Conservation (phyloP, 257 asterid genomes). For the Petrea volubilis region DNA sequence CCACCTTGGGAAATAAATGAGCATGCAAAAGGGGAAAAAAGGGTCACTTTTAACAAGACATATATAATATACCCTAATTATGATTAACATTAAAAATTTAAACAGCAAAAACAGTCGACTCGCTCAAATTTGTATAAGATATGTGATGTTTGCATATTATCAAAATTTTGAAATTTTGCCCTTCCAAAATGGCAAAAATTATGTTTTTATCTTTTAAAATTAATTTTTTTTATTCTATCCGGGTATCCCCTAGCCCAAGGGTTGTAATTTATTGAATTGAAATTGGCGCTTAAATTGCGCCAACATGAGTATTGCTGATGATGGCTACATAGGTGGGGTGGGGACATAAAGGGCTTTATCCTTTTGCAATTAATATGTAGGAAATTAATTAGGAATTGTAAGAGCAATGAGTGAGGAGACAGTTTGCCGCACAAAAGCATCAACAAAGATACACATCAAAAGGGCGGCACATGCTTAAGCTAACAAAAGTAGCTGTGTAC, state of each 20-base stretch:
- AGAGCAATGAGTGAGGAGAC: conserved; percentile 23
- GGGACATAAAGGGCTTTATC: not conserved
- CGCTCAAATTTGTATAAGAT: too few species aligned
- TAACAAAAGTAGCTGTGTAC: conserved; percentile 34
- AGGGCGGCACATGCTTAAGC: conserved; percentile 41
- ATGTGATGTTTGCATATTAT: too few species aligned
- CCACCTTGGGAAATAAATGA: conserved; percentile 5
- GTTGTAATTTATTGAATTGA: not conserved
- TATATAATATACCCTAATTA: not conserved
- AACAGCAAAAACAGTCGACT: too few species aligned
- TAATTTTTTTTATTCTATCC: too few species aligned
- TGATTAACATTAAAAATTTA: not conserved
- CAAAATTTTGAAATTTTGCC: too few species aligned
- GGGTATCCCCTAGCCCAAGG: too few species aligned
- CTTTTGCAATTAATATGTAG: not conserved
- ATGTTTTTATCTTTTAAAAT: too few species aligned
- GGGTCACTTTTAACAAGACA: conserved; percentile 13
- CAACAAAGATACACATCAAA: conserved; percentile 26
- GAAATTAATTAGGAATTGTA: not conserved
- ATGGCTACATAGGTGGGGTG: conserved; percentile 23
- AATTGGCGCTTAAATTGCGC: conserved; percentile 29
- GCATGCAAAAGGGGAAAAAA: conserved; percentile 16
- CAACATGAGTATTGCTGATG: conserved; percentile 19
- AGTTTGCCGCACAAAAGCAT: conserved; percentile 31
- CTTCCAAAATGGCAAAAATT: too few species aligned